Base-by-base conservation (phyloP, 140 eudicot genomes). In the Senecio squalidus region DNA sequence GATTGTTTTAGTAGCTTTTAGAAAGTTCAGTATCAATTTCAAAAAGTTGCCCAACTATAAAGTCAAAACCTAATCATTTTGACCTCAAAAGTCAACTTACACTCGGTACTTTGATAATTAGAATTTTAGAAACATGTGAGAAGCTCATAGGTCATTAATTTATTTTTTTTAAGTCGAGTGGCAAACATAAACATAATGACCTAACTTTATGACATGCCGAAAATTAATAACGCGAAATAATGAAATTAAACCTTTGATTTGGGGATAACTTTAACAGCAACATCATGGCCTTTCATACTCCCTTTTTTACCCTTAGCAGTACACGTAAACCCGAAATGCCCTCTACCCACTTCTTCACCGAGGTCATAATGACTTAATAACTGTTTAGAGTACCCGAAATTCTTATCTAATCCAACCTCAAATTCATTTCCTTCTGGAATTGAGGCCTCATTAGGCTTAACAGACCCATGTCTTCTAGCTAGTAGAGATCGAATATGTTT, bases 261-360 rank as follows among this genome's bases (percentile, higher is more conserved):
- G 5, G 99, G 99, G 62, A 92, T 92, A 62, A 92, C 95, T 62
- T 92, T 92, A 72, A 92, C 95, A 30, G 99, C 99, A 70, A 88
- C 99, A 73, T 88, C 99, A 56, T 79, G 86, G 34, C 99, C 99
- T 67, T 84, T 92, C 89, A 84, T 67, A 77, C 89, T 84, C 58
- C 96, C 99, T 72, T 74, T 92, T 72, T 88, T 92, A 27, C 93
- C 99, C 71, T 73, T 88, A 55, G 89, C 99, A 31, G 68, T 47
- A 67, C 96, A 88, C 70, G 99, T 88, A 73, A 77, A 92, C 70
- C 99, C 99, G 70, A 92, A 92, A 83, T 92, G 99, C 43, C 99
- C 99, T 8, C 96, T 58, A 18, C 99, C 99, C 66, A 88, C 95
- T 73, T 92, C 99, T 57, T 88, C 99, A 4, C 85, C 96, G 67